Evolutionary conservation across 2,329 filamentous ascomycete genomes (phyloP).

Genomic region (Apiospora sp.): DNA sequence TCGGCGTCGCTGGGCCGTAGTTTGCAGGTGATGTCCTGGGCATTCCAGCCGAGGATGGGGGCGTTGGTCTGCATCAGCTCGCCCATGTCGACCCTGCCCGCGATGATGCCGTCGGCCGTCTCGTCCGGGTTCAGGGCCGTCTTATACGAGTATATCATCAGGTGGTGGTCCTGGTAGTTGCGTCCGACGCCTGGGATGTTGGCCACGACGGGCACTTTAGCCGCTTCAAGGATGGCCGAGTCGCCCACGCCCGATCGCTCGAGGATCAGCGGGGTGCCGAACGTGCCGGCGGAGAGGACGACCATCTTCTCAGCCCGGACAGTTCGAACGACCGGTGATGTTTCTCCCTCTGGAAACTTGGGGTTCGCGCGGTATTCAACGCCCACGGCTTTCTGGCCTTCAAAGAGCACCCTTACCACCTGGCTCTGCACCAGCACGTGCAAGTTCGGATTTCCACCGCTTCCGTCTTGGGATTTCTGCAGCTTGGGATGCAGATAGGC

Average conservation of each 20-base stretch:
- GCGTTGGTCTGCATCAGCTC: slow-evolving; percentile 36
- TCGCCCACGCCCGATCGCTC: slow-evolving; percentile 69
- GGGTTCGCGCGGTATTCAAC: slow-evolving; percentile 59
- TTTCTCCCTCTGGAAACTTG: slow-evolving; percentile 43
- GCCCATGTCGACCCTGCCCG: slow-evolving; percentile 37
- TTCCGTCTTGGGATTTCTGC: slow-evolving; percentile 30
- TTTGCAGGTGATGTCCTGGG: slow-evolving; percentile 58
- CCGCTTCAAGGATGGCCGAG: slow-evolving; percentile 49
- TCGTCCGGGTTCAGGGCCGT: slow-evolving; percentile 55
- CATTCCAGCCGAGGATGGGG: slow-evolving; percentile 60
- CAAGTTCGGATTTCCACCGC: slow-evolving; percentile 38
- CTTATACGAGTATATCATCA: slow-evolving; percentile 58
- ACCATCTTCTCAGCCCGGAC: slow-evolving; percentile 64
- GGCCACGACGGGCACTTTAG: slow-evolving; percentile 56
- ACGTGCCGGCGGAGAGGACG: slow-evolving; percentile 55
- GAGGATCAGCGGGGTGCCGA: slow-evolving; percentile 62
- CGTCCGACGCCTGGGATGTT: slow-evolving; percentile 62
- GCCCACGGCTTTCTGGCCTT: slow-evolving; percentile 55
- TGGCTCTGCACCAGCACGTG: slow-evolving; percentile 42
- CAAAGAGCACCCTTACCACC: slow-evolving; percentile 59
- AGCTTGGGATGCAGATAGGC: slow-evolving; percentile 40
- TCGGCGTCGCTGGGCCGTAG: slow-evolving; percentile 59
- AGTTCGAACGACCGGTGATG: slow-evolving; percentile 30
- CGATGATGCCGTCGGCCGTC: slow-evolving; percentile 47
- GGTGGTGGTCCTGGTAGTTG: slow-evolving; percentile 60